These are phyloP conservation scores for Entomortierella chlamydospora DNA, from an alignment of 192 early-diverging fungal species.

Conservation along the genomic window DNA sequence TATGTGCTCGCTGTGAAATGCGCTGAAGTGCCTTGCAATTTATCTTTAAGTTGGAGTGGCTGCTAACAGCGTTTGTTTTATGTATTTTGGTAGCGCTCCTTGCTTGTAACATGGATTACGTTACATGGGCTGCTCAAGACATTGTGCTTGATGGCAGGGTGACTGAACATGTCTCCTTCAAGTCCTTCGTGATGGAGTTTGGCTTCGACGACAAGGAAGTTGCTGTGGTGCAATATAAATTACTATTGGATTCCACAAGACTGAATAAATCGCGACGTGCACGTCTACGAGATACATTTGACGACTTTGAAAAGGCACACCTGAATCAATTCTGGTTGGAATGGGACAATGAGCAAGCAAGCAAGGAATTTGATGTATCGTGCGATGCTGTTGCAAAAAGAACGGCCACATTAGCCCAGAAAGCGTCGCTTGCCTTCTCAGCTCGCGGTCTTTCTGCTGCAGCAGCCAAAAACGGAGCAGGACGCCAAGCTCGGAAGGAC, in stretches of 20 bases:
- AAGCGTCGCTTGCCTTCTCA: constrained; percentile 15
- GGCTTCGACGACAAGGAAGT: constrained; percentile 3
- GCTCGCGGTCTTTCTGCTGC: constrained; percentile 14
- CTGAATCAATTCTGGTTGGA: constrained; percentile 19
- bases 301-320: constrained; percentile 12
- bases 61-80: constrained; percentile 2
- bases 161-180: constrained; percentile 5
- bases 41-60: not conserved
- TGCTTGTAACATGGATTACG: not conserved
- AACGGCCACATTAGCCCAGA: constrained; percentile 17
- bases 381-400: constrained; percentile 19
- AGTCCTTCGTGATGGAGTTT: constrained; percentile 7
- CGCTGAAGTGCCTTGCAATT: not conserved
- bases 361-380: constrained; percentile 18
- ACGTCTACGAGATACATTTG: constrained; percentile 3
- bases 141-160: not conserved
- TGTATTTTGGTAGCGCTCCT: not conserved
- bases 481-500: constrained; percentile 1
- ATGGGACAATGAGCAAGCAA: constrained; percentile 14
- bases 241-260: constrained; percentile 2
- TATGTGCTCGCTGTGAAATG: not conserved
- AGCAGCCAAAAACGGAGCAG: constrained; percentile 6
- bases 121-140: constrained; percentile 2
- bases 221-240: not conserved
- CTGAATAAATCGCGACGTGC: constrained; percentile 1